phyloP scores from a whole-genome alignment of 1,284 basidiomycete genomes.

The Rhodotorula sp. region DNA sequence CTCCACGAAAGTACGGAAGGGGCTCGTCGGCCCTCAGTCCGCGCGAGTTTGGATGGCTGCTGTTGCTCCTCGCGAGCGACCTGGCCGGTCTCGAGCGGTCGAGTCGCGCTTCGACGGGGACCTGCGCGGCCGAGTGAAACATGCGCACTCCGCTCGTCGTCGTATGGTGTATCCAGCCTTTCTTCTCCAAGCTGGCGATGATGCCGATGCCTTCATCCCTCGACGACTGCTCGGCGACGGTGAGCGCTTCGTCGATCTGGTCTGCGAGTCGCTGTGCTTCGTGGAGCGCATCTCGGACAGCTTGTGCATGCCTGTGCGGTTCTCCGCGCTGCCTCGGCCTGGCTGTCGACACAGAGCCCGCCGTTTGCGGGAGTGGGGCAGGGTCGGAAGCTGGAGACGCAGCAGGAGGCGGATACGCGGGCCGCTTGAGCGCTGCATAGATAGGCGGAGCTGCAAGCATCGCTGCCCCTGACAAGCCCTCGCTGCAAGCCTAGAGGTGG shows the following conservation, averaged over 20 bases:
- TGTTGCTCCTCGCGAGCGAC: not conserved
- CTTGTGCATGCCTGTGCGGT: constrained; percentile 2
- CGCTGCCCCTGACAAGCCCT: not conserved
- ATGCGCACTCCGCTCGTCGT: constrained; percentile 28
- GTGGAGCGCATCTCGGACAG: constrained; percentile 16
- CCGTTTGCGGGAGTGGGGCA: not conserved
- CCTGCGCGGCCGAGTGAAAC: constrained; percentile 15
- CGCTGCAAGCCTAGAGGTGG: not conserved
- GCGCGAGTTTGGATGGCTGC: not conserved
- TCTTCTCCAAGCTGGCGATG: constrained; percentile 17
- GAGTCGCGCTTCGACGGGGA: not conserved
- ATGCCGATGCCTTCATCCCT: constrained; percentile 19
- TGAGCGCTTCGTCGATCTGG: constrained; percentile 11
- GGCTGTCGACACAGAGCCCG: not conserved
- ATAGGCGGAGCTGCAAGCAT: constrained; percentile 9
- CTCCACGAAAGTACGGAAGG: constrained; percentile 34
- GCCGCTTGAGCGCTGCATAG: not conserved
- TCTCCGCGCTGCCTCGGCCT: not conserved
- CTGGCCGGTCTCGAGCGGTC: not conserved
- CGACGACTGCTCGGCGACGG: not conserved
- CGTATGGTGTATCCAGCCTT: constrained; percentile 24
- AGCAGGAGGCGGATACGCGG: not conserved
- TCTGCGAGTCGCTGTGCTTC: constrained; percentile 7
- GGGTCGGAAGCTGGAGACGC: not conserved
- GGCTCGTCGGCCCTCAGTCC: constrained; percentile 30